These are phyloP conservation scores for Peronosclerospora sorghi DNA, from an alignment of 352 stramenopile species.

Conservation along the genomic window DNA sequence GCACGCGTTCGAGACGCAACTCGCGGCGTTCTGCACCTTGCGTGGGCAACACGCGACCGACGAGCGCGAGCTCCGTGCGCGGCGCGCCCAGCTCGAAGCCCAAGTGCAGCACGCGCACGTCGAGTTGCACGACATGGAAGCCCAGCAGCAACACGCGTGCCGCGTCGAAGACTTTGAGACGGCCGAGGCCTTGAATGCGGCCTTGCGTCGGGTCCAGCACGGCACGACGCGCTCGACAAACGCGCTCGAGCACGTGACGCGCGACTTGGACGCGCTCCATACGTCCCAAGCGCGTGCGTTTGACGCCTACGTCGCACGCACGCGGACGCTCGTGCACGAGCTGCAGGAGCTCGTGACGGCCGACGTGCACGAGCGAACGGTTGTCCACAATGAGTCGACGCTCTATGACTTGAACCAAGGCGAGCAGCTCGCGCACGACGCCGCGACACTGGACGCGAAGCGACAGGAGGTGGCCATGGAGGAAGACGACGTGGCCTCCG, in stretches of 20 bases:
- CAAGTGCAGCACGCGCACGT: slow-evolving; percentile 75
- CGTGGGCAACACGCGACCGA: slow-evolving; percentile 67
- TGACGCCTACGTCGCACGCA: slow-evolving; percentile 62
- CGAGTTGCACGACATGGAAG: slow-evolving; percentile 69
- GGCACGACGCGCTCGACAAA: slow-evolving; percentile 73
- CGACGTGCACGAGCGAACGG: slow-evolving; percentile 39
- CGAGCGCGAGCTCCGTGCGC: slow-evolving; percentile 58
- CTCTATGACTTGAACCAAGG: slow-evolving; percentile 56
- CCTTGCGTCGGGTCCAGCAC: slow-evolving; percentile 72
- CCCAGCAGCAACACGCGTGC: slow-evolving; percentile 65
- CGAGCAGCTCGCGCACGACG: slow-evolving; percentile 70
- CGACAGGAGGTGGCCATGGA: slow-evolving; percentile 69
- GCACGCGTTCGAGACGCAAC: too few species aligned
- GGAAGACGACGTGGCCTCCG: slow-evolving; percentile 48
- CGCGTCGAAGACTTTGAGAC: slow-evolving; percentile 82
- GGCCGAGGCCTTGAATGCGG: slow-evolving; percentile 66
- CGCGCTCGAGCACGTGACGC: slow-evolving; percentile 69
- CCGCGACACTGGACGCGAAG: slow-evolving; percentile 58
- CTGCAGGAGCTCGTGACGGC: slow-evolving; percentile 72
- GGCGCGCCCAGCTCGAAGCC: slow-evolving; percentile 45
- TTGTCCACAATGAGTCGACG: slow-evolving; percentile 43
- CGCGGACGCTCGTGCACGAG: slow-evolving; percentile 53
- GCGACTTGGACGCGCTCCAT: slow-evolving; percentile 48
- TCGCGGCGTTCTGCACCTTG: too few species aligned
- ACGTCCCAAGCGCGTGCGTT: slow-evolving; percentile 77